phyloP scores from a whole-genome alignment of 176 grass and related monocot genomes.

The Phoenix dactylifera region DNA sequence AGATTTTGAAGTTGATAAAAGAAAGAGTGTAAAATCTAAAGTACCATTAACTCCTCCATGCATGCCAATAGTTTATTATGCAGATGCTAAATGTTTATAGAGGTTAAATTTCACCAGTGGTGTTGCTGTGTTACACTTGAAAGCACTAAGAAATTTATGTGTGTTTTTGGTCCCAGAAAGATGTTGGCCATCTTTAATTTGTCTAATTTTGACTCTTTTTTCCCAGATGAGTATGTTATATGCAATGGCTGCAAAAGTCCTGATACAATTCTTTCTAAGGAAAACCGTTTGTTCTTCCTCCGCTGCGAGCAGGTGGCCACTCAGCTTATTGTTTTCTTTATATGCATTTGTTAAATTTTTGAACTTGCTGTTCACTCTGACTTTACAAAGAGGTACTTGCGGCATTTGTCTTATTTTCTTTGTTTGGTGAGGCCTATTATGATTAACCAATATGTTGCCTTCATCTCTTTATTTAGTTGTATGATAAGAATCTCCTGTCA shows the following conservation, averaged over 20 bases:
- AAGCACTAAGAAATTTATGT: no score
- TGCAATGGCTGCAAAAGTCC: constrained; percentile 90
- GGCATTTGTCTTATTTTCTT: not conserved
- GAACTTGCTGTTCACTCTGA: not conserved
- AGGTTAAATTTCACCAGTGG: no score
- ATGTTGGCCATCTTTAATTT: not conserved
- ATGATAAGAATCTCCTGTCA: constrained; percentile 13
- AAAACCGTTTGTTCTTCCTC: constrained; percentile 79
- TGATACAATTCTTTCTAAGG: constrained; percentile 74
- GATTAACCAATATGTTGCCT: constrained; percentile 18
- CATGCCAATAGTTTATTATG: no score
- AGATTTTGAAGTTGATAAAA: no score
- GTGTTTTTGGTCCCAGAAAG: no score
- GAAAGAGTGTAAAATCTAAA: no score
- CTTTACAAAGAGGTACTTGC: no score
- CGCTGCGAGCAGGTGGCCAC: constrained; percentile 74
- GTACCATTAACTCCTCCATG: no score
- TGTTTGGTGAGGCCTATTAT: constrained; percentile 18
- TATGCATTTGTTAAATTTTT: not conserved
- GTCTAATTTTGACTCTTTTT: constrained; percentile 15
- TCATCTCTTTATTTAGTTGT: constrained; percentile 25
- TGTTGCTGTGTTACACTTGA: no score
- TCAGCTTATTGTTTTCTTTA: not conserved
- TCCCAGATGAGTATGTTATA: constrained; percentile 71
- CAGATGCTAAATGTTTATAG: no score